Percentiles rank a stretch among this genome's conserved stretches.
Evolutionary conservation across 805 yeast genomes (phyloP).

Genomic region (Schizosaccharomyces lindneri): DNA sequence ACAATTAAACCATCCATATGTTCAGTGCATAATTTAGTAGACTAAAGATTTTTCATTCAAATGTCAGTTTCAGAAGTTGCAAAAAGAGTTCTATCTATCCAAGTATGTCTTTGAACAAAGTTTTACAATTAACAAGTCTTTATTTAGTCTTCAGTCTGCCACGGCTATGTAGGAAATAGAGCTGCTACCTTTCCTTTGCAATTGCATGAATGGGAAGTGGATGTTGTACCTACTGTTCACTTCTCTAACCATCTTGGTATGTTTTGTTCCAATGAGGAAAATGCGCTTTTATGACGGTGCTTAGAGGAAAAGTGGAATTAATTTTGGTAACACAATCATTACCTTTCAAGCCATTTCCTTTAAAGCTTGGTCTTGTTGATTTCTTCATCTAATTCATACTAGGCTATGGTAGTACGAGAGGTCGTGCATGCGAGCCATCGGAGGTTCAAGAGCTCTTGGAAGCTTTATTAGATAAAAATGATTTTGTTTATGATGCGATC

Average conservation of each 20-base stretch:
- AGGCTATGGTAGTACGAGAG: not conserved
- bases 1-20: no score
- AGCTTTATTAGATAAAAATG: not conserved
- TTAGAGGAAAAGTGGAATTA: no score
- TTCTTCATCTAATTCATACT: not conserved
- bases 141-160: conserved; percentile 34
- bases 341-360: no score
- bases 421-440: not conserved
- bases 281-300: not conserved
- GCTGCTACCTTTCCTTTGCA: conserved; percentile 84
- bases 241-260: conserved; percentile 42
- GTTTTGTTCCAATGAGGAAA: not conserved
- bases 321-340: no score
- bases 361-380: no score
- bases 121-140: not conserved
- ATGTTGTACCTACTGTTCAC: conserved; percentile 65
- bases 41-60: not conserved
- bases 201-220: conserved; percentile 76
- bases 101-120: not conserved
- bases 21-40: no score
- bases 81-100: not conserved
- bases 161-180: conserved; percentile 83
- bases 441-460: not conserved
- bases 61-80: not conserved
- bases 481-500: not conserved